Evolutionary conservation across 805 yeast species (phyloP).

Genomic region (Myxozyma nipponensis): DNA sequence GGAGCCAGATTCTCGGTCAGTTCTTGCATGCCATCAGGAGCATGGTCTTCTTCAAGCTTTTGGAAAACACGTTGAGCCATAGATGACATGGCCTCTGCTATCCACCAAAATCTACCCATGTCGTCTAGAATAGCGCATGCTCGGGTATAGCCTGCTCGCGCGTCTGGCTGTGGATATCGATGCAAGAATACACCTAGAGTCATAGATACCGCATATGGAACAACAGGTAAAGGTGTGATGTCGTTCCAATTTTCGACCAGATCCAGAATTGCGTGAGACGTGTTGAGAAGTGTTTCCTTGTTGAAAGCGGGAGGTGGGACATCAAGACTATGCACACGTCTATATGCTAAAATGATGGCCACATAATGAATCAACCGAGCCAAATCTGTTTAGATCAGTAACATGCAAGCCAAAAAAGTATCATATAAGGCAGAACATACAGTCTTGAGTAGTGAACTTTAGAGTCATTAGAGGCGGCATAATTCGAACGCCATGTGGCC

Average conservation of each 20-base stretch:
- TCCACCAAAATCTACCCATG: conserved; percentile 24
- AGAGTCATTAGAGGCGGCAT: conserved; percentile 10
- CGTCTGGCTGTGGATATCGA: conserved; percentile 31
- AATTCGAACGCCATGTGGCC: conserved; percentile 32
- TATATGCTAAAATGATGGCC: conserved; percentile 35
- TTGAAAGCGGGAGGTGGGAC: conserved; percentile 19
- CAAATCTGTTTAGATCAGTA: neutral
- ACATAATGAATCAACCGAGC: conserved; percentile 31
- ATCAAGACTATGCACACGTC: conserved; percentile 28
- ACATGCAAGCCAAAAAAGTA: too few species aligned
- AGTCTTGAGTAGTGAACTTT: conserved; percentile 8
- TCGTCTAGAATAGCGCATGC: conserved; percentile 18
- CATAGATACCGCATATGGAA: conserved; percentile 37
- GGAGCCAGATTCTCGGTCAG: conserved; percentile 5
- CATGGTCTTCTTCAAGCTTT: conserved; percentile 20
- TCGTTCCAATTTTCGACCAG: conserved; percentile 8
- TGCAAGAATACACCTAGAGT: conserved; percentile 37
- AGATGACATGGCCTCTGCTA: conserved; percentile 26
- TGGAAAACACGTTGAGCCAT: conserved; percentile 23
- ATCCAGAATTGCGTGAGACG: conserved; percentile 17
- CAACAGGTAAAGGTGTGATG: conserved; percentile 34
- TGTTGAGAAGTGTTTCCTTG: conserved; percentile 12
- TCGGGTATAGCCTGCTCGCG: conserved; percentile 19
- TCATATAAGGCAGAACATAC: neutral
- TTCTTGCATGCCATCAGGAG: conserved; percentile 10